Base-by-base conservation (phyloP, 2,329 filamentous ascomycete species). In the Fusarium nisikadoi region DNA sequence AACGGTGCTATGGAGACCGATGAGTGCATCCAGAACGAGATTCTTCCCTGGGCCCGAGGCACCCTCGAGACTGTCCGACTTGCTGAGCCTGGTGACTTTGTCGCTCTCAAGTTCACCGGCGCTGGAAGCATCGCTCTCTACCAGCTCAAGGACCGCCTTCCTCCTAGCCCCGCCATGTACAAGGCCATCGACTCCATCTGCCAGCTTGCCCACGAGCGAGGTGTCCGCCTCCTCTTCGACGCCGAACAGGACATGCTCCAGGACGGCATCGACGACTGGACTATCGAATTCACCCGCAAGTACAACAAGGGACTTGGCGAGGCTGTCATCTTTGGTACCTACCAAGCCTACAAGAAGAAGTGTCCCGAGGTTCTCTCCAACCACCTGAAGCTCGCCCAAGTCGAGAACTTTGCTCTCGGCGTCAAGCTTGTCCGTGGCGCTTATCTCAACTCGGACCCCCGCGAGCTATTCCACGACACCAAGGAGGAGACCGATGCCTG, bases 191-290 rank as follows among this genome's bases (percentile, higher is more conserved):
- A 93, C 73, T 85, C 89, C 53, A 91, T 97, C 71, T 97, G 94
- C 82, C 84, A 90, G 50, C 87, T 92, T 20, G 94, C 94, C 0
- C 86, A 89, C 5, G 84, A 88, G 41, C 90, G 91, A 56, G 89
- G 91, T 29, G 89, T 97, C 6, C 87, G 89, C 6, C 86, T 98
- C 2, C 88, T 97, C 5, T 94, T 97, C 70, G 94, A 97, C 71
- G 95, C 94, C 3, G 95, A 98, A 82, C 94, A 97, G 80, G 90
- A 91, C 62, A 87, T 89, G 61, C 87, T 96, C 35, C 93, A 97
- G 82, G 84, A 87, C 10, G 94, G 94, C 12, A 95, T 97, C 68
- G 92, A 96, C 79, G 87, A 89, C 74, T 95, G 94, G 92, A 93
- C 91, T 9, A 81, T 96, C 54, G 83, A 87, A n/a, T 92, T 94